Conservation (phyloP, 352 stramenopile genomes). For the Pythium oligandrum region DNA sequence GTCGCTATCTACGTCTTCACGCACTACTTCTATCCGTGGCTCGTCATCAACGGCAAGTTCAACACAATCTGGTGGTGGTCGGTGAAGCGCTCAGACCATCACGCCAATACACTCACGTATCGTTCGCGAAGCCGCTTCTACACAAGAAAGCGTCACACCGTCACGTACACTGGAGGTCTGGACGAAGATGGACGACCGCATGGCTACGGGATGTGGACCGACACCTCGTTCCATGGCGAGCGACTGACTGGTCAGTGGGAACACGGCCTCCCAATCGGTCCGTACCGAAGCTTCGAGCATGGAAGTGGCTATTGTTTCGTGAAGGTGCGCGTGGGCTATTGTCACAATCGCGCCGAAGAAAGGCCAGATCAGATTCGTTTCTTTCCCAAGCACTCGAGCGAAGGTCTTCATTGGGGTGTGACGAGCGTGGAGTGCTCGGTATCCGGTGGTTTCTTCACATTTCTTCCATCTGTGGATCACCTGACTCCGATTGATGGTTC, state of each 20-base stretch:
- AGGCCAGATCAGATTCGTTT: slow-evolving; percentile 36
- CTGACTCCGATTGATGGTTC: slow-evolving; percentile 26
- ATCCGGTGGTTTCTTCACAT: slow-evolving; percentile 67
- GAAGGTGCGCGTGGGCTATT: slow-evolving; percentile 49
- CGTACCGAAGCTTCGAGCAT: slow-evolving; percentile 54
- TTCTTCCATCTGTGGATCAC: slow-evolving; percentile 50
- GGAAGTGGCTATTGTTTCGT: slow-evolving; percentile 55
- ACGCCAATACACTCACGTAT: slow-evolving; percentile 25
- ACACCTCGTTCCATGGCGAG: slow-evolving; percentile 63
- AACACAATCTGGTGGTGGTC: slow-evolving; percentile 34
- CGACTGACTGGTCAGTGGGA: slow-evolving; percentile 47
- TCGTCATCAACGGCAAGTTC: slow-evolving; percentile 30
- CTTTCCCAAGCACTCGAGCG: slow-evolving; percentile 37
- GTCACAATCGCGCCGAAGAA: slow-evolving; percentile 29
- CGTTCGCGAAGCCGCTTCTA: slow-evolving; percentile 20
- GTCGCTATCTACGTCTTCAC: slow-evolving; percentile 36
- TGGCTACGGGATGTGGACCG: slow-evolving; percentile 53
- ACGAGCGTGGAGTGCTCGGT: slow-evolving; percentile 77
- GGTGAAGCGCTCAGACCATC: slow-evolving; percentile 10
- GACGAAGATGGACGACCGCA: slow-evolving; percentile 40
- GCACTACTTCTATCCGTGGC: slow-evolving; percentile 47
- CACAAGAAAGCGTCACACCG: slow-evolving; percentile 22
- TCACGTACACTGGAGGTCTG: slow-evolving; percentile 49
- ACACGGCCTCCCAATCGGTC: slow-evolving; percentile 50
- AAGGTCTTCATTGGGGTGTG: slow-evolving; percentile 58